phyloP scores from a whole-genome alignment of 2,329 filamentous ascomycete genomes.

The Sporothrix brasiliensis region DNA sequence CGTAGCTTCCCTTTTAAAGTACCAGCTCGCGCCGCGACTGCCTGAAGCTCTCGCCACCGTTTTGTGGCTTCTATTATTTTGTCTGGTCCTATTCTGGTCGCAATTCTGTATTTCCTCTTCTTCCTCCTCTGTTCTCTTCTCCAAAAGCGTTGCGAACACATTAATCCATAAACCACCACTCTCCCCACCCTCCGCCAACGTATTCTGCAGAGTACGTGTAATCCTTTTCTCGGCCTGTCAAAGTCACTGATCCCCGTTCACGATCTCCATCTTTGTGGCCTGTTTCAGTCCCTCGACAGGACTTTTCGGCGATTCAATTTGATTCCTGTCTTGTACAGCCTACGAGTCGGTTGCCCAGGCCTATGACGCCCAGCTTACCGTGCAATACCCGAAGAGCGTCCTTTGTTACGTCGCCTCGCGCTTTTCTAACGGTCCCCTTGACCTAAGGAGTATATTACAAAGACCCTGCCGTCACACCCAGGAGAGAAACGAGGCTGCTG shows the following conservation, averaged over 20 bases:
- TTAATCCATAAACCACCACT: no score
- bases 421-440: background rate
- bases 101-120: background rate
- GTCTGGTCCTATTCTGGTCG: background rate
- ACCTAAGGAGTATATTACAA: constrained; percentile 9
- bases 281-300: constrained; percentile 12
- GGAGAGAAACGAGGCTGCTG: background rate
- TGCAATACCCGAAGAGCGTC: constrained; percentile 4
- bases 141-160: background rate
- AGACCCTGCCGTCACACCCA: background rate
- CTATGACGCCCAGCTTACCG: constrained; percentile 24
- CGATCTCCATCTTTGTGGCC: background rate
- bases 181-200: background rate
- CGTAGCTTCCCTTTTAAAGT: constrained; percentile 25
- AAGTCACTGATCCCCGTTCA: background rate
- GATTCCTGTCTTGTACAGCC: constrained; percentile 5
- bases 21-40: constrained; percentile 10
- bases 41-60: background rate
- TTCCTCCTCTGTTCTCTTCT: background rate
- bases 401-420: constrained; percentile 12
- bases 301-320: constrained; percentile 8
- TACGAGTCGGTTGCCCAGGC: constrained; percentile 7
- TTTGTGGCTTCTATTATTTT: background rate
- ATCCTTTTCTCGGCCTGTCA: background rate
- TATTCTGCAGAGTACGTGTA: constrained; percentile 15